phyloP scores from a whole-genome alignment of 2,329 filamentous ascomycete species.

The Myotisia sp. region DNA sequence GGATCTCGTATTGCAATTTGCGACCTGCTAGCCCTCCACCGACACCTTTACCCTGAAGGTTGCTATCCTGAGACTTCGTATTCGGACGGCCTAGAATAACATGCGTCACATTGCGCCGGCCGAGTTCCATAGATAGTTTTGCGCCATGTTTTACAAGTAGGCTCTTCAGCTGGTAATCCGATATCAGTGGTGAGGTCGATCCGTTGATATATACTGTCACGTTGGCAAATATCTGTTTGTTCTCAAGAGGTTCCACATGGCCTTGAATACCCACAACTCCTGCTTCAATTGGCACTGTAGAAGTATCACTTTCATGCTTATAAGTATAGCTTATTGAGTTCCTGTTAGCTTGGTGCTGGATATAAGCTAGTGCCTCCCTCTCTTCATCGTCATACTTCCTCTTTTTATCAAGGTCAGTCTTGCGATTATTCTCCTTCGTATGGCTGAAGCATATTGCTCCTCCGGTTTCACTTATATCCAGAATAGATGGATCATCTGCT shows the following conservation, averaged over 20 bases:
- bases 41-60: conserved; percentile 29
- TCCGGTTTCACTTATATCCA: too few species aligned
- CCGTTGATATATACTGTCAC: conserved; percentile 77
- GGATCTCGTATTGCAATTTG: conserved; percentile 73
- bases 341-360: too few species aligned
- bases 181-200: conserved; percentile 65
- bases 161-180: conserved; percentile 73
- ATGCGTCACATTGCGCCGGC: conserved; percentile 64
- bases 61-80: not conserved
- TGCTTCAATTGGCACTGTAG: too few species aligned
- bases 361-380: not conserved
- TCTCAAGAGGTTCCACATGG: too few species aligned
- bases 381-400: not conserved
- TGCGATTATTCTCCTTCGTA: too few species aligned
- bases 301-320: too few species aligned
- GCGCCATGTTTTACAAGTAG: conserved; percentile 63
- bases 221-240: conserved; percentile 48
- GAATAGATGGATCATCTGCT: too few species aligned
- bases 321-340: too few species aligned
- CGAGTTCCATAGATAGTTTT: conserved; percentile 53
- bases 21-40: conserved; percentile 62
- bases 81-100: conserved; percentile 59
- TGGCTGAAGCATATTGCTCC: too few species aligned
- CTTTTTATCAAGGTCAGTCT: too few species aligned
- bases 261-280: too few species aligned